These are phyloP conservation scores for Borovskyia barvae DNA, from an alignment of 208 protist species.

Conservation along the genomic window DNA sequence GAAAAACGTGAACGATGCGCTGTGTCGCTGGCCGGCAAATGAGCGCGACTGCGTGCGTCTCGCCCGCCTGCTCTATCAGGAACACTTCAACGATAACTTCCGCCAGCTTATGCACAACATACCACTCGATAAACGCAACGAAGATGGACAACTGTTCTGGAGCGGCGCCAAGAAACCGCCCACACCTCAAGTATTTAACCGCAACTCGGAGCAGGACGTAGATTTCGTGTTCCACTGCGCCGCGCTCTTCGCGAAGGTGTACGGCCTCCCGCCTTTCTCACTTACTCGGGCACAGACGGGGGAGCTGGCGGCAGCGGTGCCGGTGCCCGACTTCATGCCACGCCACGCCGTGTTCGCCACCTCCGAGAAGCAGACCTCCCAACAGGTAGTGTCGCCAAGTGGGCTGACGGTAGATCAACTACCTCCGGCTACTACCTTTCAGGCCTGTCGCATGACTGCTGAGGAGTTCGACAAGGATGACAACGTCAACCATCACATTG, in stretches of 20 bases:
- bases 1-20: slow-evolving; percentile 65
- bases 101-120: slow-evolving; percentile 97
- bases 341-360: slow-evolving; percentile 71
- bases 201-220: slow-evolving; percentile 40
- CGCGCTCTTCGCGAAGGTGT: slow-evolving; percentile 64
- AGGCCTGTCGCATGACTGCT: slow-evolving; percentile 43
- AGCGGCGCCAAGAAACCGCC: slow-evolving; percentile 90
- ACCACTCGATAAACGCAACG: slow-evolving; percentile 95
- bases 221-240: slow-evolving; percentile 87
- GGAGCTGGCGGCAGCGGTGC: slow-evolving; percentile 34
- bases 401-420: slow-evolving; percentile 47
- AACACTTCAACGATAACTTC: slow-evolving; percentile 96
- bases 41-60: slow-evolving; percentile 95
- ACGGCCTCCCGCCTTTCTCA: slow-evolving; percentile 39
- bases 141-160: slow-evolving; percentile 92
- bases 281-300: slow-evolving; percentile 47
- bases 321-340: slow-evolving; percentile 61
- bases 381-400: slow-evolving; percentile 22
- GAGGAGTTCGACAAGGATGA: slow-evolving; percentile 96
- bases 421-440: slow-evolving; percentile 41
- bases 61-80: slow-evolving; percentile 94
- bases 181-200: slow-evolving; percentile 68
- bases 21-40: slow-evolving; percentile 70
- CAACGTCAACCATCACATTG: slow-evolving; percentile 91
- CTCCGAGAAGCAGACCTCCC: slow-evolving; percentile 67